Percentiles rank a stretch among this genome's conserved stretches.
Evolutionary conservation across 176 grass and related monocot species (phyloP).

Genomic region (Carex kokanica): DNA sequence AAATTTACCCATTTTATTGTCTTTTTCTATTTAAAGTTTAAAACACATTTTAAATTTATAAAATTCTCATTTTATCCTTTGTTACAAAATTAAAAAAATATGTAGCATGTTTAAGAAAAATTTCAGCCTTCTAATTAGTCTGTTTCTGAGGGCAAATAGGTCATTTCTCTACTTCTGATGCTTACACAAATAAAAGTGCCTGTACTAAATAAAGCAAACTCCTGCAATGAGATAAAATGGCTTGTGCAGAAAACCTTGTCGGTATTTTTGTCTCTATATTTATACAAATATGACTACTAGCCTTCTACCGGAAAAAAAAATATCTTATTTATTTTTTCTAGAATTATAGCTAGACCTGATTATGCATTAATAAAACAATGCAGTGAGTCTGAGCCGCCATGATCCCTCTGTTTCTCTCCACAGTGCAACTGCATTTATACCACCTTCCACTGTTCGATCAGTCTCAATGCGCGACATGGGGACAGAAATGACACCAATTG

Average conservation of each 20-base stretch:
- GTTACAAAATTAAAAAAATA: too few species aligned
- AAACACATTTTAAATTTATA: too few species aligned
- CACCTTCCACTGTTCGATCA: slow-evolving; percentile 65
- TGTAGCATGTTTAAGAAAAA: too few species aligned
- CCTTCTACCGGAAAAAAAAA: neutral
- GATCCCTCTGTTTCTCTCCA: slow-evolving; percentile 56
- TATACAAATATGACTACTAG: neutral
- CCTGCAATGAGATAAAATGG: neutral
- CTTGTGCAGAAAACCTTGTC: neutral
- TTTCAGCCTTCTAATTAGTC: too few species aligned
- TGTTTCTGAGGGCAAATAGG: too few species aligned
- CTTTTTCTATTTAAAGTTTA: too few species aligned
- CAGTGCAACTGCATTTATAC: slow-evolving; percentile 57
- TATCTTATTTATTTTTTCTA: neutral
- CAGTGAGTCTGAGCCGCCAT: slow-evolving; percentile 63
- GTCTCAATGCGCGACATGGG: slow-evolving; percentile 99
- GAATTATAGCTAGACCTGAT: neutral
- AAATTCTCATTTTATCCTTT: too few species aligned
- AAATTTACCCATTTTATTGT: too few species aligned
- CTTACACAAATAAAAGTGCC: too few species aligned
- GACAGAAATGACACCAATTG: slow-evolving; percentile 97
- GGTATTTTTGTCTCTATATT: neutral
- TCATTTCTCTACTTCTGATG: too few species aligned
- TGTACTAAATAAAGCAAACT: neutral
- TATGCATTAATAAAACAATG: slow-evolving; percentile 23